Evolutionary conservation across 2,329 filamentous ascomycete species (phyloP).

Genomic region (Pyricularia grisea): DNA sequence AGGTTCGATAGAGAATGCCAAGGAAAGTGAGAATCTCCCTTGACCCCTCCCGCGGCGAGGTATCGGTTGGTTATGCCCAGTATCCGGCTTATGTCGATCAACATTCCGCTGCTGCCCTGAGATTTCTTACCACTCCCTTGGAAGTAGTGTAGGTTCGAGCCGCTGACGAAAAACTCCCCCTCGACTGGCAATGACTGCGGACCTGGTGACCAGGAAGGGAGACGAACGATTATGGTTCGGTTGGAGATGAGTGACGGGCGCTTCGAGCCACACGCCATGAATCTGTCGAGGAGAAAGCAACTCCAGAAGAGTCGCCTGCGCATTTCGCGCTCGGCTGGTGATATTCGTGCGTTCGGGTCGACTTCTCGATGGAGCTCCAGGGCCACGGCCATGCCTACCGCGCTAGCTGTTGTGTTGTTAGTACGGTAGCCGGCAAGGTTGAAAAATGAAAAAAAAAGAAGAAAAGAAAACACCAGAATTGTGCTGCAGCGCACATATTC

Average conservation of each 20-base stretch:
- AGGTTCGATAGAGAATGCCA: constrained; percentile 82
- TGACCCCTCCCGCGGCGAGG: constrained; percentile 74
- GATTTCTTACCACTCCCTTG: constrained; percentile 59
- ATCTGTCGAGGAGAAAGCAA: constrained; percentile 80
- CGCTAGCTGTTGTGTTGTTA: constrained; percentile 43
- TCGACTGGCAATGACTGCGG: constrained; percentile 54
- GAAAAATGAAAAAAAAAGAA: neutral
- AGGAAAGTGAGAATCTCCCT: constrained; percentile 82
- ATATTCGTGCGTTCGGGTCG: constrained; percentile 50
- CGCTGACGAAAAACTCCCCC: constrained; percentile 72
- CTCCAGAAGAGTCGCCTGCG: constrained; percentile 80
- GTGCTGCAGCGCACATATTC: neutral
- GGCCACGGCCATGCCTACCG: constrained; percentile 74
- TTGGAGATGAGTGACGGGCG: constrained; percentile 73
- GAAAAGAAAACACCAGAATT: neutral
- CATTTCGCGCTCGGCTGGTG: constrained; percentile 63
- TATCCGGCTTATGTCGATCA: constrained; percentile 77
- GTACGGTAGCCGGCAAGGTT: constrained; percentile 20
- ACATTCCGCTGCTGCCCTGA: constrained; percentile 68
- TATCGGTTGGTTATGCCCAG: constrained; percentile 78
- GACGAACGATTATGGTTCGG: constrained; percentile 62
- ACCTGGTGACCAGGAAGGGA: constrained; percentile 65
- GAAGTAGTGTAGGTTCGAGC: constrained; percentile 67
- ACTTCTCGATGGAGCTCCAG: constrained; percentile 73
- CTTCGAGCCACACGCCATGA: constrained; percentile 71